Percentiles rank a stretch among this genome's conserved stretches.
Evolutionary conservation across 139 green algal genomes (phyloP).

Genomic region (Picochlorum sp.): DNA sequence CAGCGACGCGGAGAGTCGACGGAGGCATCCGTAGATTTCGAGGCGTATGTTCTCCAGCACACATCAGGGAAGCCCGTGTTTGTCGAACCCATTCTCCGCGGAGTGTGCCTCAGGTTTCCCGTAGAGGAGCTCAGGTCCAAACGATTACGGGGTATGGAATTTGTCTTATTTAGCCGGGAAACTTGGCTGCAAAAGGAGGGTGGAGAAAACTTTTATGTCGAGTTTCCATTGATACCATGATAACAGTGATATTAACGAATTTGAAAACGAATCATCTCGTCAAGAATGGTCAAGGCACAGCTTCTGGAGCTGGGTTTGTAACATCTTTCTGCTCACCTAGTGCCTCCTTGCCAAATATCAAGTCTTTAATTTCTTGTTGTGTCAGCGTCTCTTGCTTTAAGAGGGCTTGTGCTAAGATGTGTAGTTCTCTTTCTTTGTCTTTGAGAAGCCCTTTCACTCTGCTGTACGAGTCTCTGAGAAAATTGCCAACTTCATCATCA

Average conservation of each 20-base stretch:
- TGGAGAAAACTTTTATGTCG: conserved; percentile 10
- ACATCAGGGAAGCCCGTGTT: conserved; percentile 18
- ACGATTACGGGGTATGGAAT: conserved; percentile 13
- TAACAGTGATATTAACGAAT: conserved; percentile 3
- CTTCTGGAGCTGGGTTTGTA: not conserved
- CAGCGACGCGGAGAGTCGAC: not conserved
- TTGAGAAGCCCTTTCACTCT: conserved; percentile 47
- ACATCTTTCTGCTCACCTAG: not conserved
- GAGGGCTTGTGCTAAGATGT: conserved; percentile 65
- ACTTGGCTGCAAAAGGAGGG: conserved; percentile 9
- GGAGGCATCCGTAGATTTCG: not conserved
- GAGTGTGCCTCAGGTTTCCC: conserved; percentile 17
- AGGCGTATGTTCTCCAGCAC: conserved; percentile 15
- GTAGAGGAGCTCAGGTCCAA: not conserved
- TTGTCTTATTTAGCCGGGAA: conserved; percentile 8
- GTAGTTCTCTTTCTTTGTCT: conserved; percentile 67
- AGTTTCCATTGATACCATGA: conserved; percentile 6
- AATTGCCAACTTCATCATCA: conserved; percentile 30
- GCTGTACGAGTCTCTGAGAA: conserved; percentile 17
- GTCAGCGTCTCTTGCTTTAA: conserved; percentile 83
- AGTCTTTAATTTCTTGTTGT: conserved; percentile 16
- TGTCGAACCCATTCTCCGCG: conserved; percentile 26
- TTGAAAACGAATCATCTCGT: not conserved
- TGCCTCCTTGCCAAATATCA: conserved; percentile 2
- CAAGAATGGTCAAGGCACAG: not conserved